Evolutionary conservation across 345 rosid species (phyloP), one percentile per base, ranked within the genome.

Genomic region (Geranium rotundifolium): DNA sequence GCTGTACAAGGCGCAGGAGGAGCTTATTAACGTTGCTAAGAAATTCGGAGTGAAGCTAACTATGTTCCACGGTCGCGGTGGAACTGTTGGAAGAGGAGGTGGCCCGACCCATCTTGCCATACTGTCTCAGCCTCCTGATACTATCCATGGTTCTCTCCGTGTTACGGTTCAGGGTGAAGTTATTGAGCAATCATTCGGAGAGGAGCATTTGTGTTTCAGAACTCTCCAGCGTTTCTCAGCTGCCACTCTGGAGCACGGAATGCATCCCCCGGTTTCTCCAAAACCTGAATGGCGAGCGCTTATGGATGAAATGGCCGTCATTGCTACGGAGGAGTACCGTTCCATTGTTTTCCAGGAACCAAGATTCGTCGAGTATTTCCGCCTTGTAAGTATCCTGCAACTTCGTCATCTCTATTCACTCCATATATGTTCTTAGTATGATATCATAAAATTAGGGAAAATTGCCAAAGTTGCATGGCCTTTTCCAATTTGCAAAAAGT

Each of bases 21-120:
- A 90, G 77, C 97, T 93, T 57, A 81, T 93, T 66, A 86, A 85
- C 52, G 99, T 88, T 23, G 87, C 97, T 46, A 93, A 93, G 79
- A 12, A 84, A 59, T 86, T 50, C 65, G 95, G 97, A 46, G 86
- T 93, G 46, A 93, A 93, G 79, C 85, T 93, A 18, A 93, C 99
- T 5, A 90, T 93, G 97, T 93, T 93, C 80, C 99, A 93, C 67
- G 99, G 99, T 19, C 96, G 99, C 63, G 99, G 99, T 68, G 99
- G 99, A 52, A 93, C 97, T 1, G 97, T 93, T 20, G 99, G 99
- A 71, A 81, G 99, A 81, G 99, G 99, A 65, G 99, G 99, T 63
- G 97, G 99, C 58, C 99, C 99, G 19, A 90, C 97, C 56, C 97
- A 93, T 78, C 96, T 93, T 66, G 99, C 99, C 73, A 93, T 90